Conservation (phyloP, 441 rosid species). For the Dalechampia spathulata region DNA sequence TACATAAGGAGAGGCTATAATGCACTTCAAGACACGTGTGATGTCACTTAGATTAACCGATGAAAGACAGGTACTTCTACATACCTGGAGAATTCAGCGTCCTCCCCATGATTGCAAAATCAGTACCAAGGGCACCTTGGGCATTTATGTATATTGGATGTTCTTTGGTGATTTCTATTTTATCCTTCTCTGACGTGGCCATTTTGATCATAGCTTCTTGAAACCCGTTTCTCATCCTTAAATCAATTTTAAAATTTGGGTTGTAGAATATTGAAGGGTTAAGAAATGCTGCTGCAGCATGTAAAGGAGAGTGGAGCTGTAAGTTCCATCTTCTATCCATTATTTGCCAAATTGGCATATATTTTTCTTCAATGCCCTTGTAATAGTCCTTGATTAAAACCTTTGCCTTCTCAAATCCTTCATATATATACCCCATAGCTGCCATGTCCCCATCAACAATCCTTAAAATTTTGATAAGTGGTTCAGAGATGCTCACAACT, state of each 20-base stretch:
- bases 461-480: constrained; percentile 41
- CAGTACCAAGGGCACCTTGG: constrained; percentile 55
- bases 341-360: constrained; percentile 45
- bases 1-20: neutral
- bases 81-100: constrained; percentile 54
- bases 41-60: neutral
- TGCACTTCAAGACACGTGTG: neutral
- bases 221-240: constrained; percentile 52
- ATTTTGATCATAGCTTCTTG: constrained; percentile 58
- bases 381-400: constrained; percentile 35
- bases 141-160: constrained; percentile 43
- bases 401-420: constrained; percentile 55
- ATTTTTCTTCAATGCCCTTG: constrained; percentile 44
- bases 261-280: constrained; percentile 56
- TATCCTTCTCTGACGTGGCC: constrained; percentile 37
- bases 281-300: constrained; percentile 51
- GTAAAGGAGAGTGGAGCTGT: constrained; percentile 44
- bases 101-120: constrained; percentile 59
- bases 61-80: constrained; percentile 1
- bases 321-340: constrained; percentile 46
- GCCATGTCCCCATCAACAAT: constrained; percentile 58
- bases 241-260: constrained; percentile 41
- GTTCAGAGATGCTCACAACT: constrained; percentile 41
- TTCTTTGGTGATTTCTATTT: constrained; percentile 47
- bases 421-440: constrained; percentile 46